phyloP scores from a whole-genome alignment of 2,329 filamentous ascomycete genomes.

The Neoascochyta sp. region DNA sequence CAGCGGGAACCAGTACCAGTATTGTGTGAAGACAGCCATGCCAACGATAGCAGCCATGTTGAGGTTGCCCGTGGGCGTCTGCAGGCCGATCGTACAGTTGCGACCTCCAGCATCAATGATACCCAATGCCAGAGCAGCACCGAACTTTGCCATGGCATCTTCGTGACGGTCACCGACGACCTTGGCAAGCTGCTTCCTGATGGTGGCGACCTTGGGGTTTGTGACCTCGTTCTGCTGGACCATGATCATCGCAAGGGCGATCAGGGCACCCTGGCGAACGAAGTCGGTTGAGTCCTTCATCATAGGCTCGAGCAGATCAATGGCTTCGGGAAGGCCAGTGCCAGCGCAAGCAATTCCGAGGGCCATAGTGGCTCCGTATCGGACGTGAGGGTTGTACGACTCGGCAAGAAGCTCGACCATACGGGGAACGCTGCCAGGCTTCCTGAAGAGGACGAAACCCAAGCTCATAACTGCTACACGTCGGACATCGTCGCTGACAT shows the following conservation, averaged over 20 bases:
- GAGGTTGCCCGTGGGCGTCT: conserved; percentile 95
- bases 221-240: conserved; percentile 99
- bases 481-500: conserved; percentile 96
- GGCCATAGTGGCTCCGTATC: conserved; percentile 97
- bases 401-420: conserved; percentile 98
- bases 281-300: conserved; percentile 99
- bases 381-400: conserved; percentile 97
- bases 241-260: conserved; percentile 94
- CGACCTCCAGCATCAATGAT: conserved; percentile 97
- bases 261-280: conserved; percentile 91
- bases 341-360: conserved; percentile 96
- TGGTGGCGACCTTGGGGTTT: conserved; percentile 91
- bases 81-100: conserved; percentile 96
- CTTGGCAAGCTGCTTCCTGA: conserved; percentile 91
- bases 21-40: conserved; percentile 97
- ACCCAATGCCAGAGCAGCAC: conserved; percentile 85
- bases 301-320: conserved; percentile 96
- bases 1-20: conserved; percentile 99
- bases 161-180: conserved; percentile 92
- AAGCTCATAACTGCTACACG: conserved; percentile 95
- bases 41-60: conserved; percentile 98
- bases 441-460: conserved; percentile 97
- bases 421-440: conserved; percentile 91
- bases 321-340: conserved; percentile 91
- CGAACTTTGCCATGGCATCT: conserved; percentile 99